Conservation (phyloP, 331 rosid genomes). For the Quercus tomentella region DNA sequence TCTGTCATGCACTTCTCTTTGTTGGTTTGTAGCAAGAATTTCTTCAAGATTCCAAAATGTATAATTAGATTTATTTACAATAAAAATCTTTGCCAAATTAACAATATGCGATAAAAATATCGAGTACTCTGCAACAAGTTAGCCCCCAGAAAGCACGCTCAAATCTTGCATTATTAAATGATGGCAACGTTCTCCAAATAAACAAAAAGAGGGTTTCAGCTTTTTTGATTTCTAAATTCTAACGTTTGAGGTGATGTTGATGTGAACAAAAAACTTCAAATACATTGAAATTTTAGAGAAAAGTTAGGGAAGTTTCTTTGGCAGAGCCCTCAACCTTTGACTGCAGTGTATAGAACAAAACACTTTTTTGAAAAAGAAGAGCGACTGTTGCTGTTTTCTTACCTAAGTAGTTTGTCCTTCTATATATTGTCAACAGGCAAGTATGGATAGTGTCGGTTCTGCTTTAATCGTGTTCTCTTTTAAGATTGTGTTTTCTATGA, state of each 20-base stretch:
- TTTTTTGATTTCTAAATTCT: not conserved
- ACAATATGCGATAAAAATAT: too few species aligned
- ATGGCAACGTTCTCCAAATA: not conserved
- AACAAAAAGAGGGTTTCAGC: not conserved
- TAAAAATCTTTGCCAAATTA: too few species aligned
- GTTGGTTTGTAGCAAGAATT: too few species aligned
- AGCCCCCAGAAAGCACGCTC: too few species aligned
- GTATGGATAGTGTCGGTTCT: conserved; percentile 41
- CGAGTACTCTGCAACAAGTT: too few species aligned
- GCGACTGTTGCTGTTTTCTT: conserved; percentile 22
- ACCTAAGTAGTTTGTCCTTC: conserved; percentile 27
- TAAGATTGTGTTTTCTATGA: not conserved
- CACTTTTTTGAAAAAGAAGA: conserved; percentile 18
- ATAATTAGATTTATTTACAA: too few species aligned
- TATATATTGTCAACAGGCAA: conserved; percentile 43
- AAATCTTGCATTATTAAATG: not conserved
- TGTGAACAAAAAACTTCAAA: conserved; percentile 7
- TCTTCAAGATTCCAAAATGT: too few species aligned
- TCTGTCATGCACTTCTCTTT: too few species aligned
- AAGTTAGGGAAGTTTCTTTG: conserved; percentile 28
- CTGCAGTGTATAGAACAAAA: conserved; percentile 21
- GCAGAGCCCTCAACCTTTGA: conserved; percentile 54
- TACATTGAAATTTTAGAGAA: conserved; percentile 7
- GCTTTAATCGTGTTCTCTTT: not conserved
- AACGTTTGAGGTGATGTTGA: conserved; percentile 12